Evolutionary conservation across 179 eudicot species (phyloP), one percentile per base, ranked within the genome.

Genomic region (Heliamphora pulchella): DNA sequence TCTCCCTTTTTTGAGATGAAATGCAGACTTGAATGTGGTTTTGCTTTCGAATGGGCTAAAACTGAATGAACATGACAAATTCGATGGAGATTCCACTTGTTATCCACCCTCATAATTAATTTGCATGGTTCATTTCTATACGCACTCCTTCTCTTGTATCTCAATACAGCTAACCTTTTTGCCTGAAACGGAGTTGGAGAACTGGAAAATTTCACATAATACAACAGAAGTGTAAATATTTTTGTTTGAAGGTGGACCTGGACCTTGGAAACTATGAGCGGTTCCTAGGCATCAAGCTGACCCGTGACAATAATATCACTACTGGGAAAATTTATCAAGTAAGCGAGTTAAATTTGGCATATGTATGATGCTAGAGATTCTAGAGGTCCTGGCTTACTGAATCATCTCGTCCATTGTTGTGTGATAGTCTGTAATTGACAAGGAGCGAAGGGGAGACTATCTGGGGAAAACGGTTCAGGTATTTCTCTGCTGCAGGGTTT

Each of bases 261-360:
- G 99, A 96, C 90, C 98, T 96, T 78, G 99, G 99, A 79, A 96
- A 96, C 83, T 96, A 96, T 78, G 99, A 96, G 86, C 88, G 99
- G 78, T 96, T 96, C 83, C 86, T 94, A 76, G 97, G 94, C 83
- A 85, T 94, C 85, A 91, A 87, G 86, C 82, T 96, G 86, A 96
- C 99, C 0, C 87, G 97, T 7, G 98, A 96, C 80, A 92, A 96
- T 82, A 96, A 96, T 82, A 94, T 96, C 80, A 96, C 99, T 3
- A 96, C 99, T 17, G 99, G 99, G 80, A 96, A 96, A 86, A 90
- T 96, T 82, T 96, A 91, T 83, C 98, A 96, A 94, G 99, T 82
- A 82, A 79, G 88, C 84, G 54, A 2, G 22, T 76, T 54, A 66
- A 61, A 59, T 54, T 20, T 61, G 4, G 72, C 20, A 47, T 15